Evolutionary conservation across 108 stramenopile species (phyloP).

Genomic region (Cyclotella atomus): DNA sequence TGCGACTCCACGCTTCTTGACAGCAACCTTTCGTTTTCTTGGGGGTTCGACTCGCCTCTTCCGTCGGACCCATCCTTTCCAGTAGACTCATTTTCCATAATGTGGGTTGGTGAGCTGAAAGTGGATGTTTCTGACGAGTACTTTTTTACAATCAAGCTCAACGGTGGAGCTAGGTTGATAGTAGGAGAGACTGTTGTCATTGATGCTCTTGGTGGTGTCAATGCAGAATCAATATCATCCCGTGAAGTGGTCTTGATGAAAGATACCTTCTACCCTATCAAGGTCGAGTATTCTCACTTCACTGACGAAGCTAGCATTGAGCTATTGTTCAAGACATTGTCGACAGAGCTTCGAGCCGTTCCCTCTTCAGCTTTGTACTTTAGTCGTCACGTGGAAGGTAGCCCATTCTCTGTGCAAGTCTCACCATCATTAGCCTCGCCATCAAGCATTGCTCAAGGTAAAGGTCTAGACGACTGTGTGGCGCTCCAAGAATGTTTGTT

Average conservation of each 20-base stretch:
- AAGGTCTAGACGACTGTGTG: constrained; percentile 55
- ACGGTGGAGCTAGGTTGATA: constrained; percentile 47
- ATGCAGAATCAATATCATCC: constrained; percentile 12
- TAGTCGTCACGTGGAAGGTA: constrained; percentile 54
- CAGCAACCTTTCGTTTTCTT: constrained; percentile 58
- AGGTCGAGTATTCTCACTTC: constrained; percentile 55
- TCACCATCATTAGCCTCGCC: constrained; percentile 28
- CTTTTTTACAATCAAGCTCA: constrained; percentile 46
- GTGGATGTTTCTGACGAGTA: constrained; percentile 47
- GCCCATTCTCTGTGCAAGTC: constrained; percentile 40
- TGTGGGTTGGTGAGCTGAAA: constrained; percentile 65
- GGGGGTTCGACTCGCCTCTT: constrained; percentile 66
- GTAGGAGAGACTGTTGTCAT: constrained; percentile 52
- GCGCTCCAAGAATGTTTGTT: constrained; percentile 64
- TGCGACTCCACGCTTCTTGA: constrained; percentile 80
- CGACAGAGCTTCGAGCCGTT: constrained; percentile 29
- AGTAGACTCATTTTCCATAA: constrained; percentile 72
- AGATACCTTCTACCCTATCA: constrained; percentile 46
- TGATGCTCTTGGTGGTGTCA: constrained; percentile 34
- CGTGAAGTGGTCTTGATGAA: constrained; percentile 13
- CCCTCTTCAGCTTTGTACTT: constrained; percentile 60
- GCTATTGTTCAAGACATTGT: constrained; percentile 49
- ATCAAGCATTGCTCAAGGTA: constrained; percentile 56
- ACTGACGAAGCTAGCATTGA: constrained; percentile 52
- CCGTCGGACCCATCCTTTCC: constrained; percentile 55